Evolutionary conservation across 495 filamentous ascomycete genomes (phyloP).

Genomic region (Trichoderma erinaceum): DNA sequence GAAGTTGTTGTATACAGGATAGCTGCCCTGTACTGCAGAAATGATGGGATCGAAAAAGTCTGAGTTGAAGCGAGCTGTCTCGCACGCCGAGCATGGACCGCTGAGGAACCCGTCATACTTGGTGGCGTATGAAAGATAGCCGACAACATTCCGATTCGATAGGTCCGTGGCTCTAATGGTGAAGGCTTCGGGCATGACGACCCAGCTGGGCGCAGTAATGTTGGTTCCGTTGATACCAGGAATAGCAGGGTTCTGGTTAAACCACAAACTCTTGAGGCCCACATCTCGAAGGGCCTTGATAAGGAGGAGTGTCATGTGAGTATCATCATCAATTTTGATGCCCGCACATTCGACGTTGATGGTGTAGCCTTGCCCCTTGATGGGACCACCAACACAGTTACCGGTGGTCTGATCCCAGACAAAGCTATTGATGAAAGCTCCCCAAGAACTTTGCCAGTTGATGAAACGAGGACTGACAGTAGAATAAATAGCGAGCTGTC

Average conservation of each 20-base stretch:
- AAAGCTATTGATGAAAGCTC: constrained; percentile 4
- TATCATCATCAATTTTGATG: neutral
- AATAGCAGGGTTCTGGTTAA: constrained; percentile 1
- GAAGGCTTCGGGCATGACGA: constrained; percentile 1
- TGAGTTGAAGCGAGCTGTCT: constrained; percentile 4
- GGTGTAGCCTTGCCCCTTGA: constrained; percentile 6
- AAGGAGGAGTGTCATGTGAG: constrained; percentile 1
- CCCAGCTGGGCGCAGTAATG: neutral
- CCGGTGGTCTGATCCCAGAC: constrained; percentile 12
- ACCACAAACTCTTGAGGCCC: constrained; percentile 6
- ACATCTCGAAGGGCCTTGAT: constrained; percentile 8
- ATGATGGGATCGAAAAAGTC: constrained; percentile 8
- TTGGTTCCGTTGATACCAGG: constrained; percentile 7
- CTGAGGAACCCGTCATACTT: constrained; percentile 10
- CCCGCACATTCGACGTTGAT: constrained; percentile 7
- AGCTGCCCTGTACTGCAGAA: neutral
- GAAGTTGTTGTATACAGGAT: constrained; percentile 5
- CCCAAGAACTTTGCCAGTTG: neutral
- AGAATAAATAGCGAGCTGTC: constrained; percentile 2
- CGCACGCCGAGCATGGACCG: constrained; percentile 6
- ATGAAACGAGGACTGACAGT: constrained; percentile 5
- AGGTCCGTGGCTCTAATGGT: neutral
- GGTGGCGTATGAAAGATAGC: constrained; percentile 5
- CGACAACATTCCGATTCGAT: neutral
- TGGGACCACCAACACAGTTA: constrained; percentile 3